Evolutionary conservation across 257 asterid genomes (phyloP), one percentile per base, ranked within the genome.

Genomic region (Perilla frutescens): DNA sequence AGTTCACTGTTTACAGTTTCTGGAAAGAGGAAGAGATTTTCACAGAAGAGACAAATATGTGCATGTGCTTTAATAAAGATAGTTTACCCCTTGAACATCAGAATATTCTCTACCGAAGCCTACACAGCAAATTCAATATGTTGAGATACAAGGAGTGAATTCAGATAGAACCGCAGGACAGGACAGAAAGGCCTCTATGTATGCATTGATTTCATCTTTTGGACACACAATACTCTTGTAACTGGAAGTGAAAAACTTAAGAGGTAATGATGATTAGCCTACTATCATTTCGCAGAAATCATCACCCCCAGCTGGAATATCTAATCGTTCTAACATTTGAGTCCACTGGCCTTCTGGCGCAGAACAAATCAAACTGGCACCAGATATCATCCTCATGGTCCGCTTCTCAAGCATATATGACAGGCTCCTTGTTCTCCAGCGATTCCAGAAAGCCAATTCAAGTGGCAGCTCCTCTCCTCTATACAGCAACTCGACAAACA

Each of bases 391-490:
- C 76, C 97, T 84, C 26, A 81, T 73, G 48, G 98, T 88, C 79
- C 95, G 86, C 80, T 83, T 87, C 82, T 90, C 89, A 66, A 90
- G 91, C 89, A 92, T 68, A 80, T 88, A 92, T 31, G 92, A 82
- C 68, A 92, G 81, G 79, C 87, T 80, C 76, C 85, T 86, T 37
- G 88, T 79, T 82, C 76, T 90, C 96, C 96, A 87, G 43, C 36
- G 54, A 56, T 73, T 84, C 96, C 94, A 90, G 76, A 64, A 70
- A 59, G 62, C 55, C 61, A 85, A 76, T 68, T 79, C 87, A 53
- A 82, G 72, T 14, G 85, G 85, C 49, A 50, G 79, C 62, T 90
- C 91, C 70, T 83, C 87, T 65, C 86, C 74, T 60, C 96, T 89
- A 50, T 41, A 74, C 62, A 54, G 64, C 77, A 81, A 73, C 55